These are phyloP conservation scores for Pyricularia sp. DNA, from an alignment of 2,329 filamentous ascomycete species.

Conservation along the genomic window DNA sequence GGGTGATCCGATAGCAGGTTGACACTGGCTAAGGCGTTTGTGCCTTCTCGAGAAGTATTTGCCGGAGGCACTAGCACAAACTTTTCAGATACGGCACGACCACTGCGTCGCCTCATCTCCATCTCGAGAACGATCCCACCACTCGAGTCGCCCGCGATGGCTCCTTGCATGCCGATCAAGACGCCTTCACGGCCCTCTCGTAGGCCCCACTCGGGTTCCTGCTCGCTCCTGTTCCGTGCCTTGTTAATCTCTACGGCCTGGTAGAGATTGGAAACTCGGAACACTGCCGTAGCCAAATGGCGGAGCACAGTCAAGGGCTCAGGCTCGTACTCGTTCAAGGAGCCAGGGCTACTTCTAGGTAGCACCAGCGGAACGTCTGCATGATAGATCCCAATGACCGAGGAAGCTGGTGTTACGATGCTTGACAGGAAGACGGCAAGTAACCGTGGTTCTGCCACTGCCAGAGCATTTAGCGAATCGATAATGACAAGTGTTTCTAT, in stretches of 20 bases:
- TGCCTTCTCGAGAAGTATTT: not conserved
- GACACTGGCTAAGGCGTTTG: conserved; percentile 23
- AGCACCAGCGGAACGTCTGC: conserved; percentile 59
- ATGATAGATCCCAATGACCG: conserved; percentile 75
- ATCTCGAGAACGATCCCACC: conserved; percentile 62
- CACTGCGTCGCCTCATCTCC: conserved; percentile 78
- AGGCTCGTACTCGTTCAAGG: conserved; percentile 49
- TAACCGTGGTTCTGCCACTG: conserved; percentile 40
- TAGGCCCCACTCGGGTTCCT: conserved; percentile 71
- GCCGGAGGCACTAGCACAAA: conserved; percentile 37
- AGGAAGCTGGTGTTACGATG: conserved; percentile 55
- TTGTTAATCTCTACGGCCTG: conserved; percentile 66
- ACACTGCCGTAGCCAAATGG: conserved; percentile 82
- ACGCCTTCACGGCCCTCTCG: conserved; percentile 70
- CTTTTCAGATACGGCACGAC: conserved; percentile 63
- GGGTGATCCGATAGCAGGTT: conserved; percentile 69
- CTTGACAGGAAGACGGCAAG: conserved; percentile 62
- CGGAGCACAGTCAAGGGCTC: conserved; percentile 61
- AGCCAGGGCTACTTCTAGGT: conserved; percentile 17
- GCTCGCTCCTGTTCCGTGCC: conserved; percentile 67
- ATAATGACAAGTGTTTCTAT: conserved; percentile 67
- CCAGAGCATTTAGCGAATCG: conserved; percentile 67
- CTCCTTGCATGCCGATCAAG: conserved; percentile 51
- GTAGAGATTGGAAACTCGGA: conserved; percentile 62
- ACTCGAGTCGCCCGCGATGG: conserved; percentile 13